These are phyloP conservation scores for Haberlea rhodopensis DNA, from an alignment of 257 asterid species.

Conservation along the genomic window DNA sequence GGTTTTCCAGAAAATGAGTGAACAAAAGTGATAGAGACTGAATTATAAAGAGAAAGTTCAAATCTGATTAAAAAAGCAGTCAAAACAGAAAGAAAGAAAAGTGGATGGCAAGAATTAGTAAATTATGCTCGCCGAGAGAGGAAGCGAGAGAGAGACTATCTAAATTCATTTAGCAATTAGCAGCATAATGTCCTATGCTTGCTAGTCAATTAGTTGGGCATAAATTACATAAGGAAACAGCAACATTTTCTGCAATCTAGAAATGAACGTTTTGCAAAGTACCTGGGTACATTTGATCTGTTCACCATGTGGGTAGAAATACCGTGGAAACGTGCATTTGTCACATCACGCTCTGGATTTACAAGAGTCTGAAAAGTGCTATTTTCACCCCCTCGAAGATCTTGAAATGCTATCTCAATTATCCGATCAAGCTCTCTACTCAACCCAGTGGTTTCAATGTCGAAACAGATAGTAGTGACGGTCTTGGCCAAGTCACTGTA, in stretches of 20 bases:
- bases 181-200: neutral
- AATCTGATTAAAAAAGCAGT: neutral
- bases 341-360: constrained; percentile 66
- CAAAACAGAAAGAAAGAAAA: neutral
- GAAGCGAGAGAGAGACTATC: neutral
- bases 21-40: too few species aligned
- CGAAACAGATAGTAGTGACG: constrained; percentile 61
- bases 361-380: constrained; percentile 85
- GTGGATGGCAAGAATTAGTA: neutral
- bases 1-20: too few species aligned
- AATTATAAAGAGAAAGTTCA: constrained; percentile 6
- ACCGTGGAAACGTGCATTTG: constrained; percentile 56
- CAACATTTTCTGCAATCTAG: neutral
- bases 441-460: constrained; percentile 90
- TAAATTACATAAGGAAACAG: constrained; percentile 1
- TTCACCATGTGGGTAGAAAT: constrained; percentile 72
- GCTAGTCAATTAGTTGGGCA: neutral
- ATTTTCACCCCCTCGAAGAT: constrained; percentile 82
- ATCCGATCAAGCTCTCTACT: constrained; percentile 52
- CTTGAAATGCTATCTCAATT: constrained; percentile 83
- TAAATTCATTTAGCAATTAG: neutral
- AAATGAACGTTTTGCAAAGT: constrained; percentile 14
- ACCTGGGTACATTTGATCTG: constrained; percentile 73
- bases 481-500: constrained; percentile 56
- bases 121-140: neutral